phyloP scores from a whole-genome alignment of 805 yeast species.

The Sugiyamaella smithiae region DNA sequence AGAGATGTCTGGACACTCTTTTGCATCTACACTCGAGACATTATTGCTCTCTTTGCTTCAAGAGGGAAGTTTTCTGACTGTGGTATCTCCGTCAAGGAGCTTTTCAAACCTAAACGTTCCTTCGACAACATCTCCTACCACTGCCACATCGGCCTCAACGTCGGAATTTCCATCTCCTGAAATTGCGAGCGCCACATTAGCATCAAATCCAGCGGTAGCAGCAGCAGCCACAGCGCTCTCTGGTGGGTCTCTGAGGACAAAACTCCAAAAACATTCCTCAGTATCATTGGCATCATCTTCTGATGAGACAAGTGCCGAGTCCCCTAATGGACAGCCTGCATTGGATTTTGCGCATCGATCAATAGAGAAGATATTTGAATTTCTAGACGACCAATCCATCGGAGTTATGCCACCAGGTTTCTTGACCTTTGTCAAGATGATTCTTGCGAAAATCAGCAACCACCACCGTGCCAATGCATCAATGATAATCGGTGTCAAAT shows the following conservation, averaged over 20 bases:
- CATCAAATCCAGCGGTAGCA: neutral
- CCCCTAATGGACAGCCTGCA: neutral
- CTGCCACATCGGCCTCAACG: constrained; percentile 10
- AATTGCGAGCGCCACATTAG: constrained; percentile 9
- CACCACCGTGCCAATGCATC: constrained; percentile 11
- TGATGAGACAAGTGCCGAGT: constrained; percentile 13
- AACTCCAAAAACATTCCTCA: constrained; percentile 16
- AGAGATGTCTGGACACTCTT: constrained; percentile 16
- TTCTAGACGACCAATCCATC: constrained; percentile 17
- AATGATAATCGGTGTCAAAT: constrained; percentile 20
- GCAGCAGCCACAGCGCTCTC: neutral
- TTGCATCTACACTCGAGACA: constrained; percentile 16
- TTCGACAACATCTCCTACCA: constrained; percentile 6
- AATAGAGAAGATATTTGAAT: constrained; percentile 15
- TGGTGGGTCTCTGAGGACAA: neutral
- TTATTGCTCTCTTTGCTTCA: constrained; percentile 21
- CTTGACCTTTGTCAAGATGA: constrained; percentile 17
- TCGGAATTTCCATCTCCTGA: constrained; percentile 20
- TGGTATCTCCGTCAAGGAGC: neutral
- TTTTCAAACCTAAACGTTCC: neutral
- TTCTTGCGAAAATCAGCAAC: constrained; percentile 15
- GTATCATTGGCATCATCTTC: constrained; percentile 18
- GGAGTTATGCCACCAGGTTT: constrained; percentile 22
- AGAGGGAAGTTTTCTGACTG: constrained; percentile 23
- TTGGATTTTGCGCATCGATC: constrained; percentile 15